Evolutionary conservation across 345 rosid genomes (phyloP), one percentile per base, ranked within the genome.

Genomic region (Isatis tinctoria): DNA sequence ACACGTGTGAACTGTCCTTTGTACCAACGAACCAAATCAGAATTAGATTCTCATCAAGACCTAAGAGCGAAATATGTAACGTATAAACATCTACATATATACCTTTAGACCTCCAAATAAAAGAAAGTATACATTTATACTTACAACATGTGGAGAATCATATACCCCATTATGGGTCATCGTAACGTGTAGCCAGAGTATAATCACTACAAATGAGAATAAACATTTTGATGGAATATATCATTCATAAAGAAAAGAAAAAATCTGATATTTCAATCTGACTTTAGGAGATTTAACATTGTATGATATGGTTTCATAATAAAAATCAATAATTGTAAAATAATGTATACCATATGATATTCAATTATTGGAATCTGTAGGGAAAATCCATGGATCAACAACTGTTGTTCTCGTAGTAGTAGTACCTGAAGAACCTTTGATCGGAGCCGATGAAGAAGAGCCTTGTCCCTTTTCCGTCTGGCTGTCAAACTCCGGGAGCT

Each of bases 341-440:
- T 41, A 16, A n/a, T 26, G 28, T 56, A 28, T 14, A 44, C 44
- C 14, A 30, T 56, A 66, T 28, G 58, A 35, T 18, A 8, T 64
- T 64, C 59, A 74, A 17, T 59, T 45, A 67, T 40, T 81, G 27
- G 70, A 87, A 60, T 87, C 88, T 41, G 88, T 75, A 61, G 87
- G 94, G 81, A 83, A 85, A 76, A 82, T 84, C 96, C 97, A 92
- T 1, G 91, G 81, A 80, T 90, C 96, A 57, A 87, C 96, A 57
- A 87, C 85, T 4, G 85, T 47, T 65, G 78, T 56, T 62, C 57
- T 69, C n/a, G 74, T 72, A 27, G 74, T 61, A 13, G 51, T 74
- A n/a, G 60, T 74, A 74, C 59, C 66, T 56, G 66, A 73, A 72
- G 52, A 71, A 68, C 81, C 87, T 77, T 82, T 79, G 51, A 68